Percentiles rank a stretch among this genome's conserved stretches.
These are phyloP conservation scores for Melampsora allii-populina DNA, from an alignment of 1,284 basidiomycete genomes.

Conservation along the genomic window DNA sequence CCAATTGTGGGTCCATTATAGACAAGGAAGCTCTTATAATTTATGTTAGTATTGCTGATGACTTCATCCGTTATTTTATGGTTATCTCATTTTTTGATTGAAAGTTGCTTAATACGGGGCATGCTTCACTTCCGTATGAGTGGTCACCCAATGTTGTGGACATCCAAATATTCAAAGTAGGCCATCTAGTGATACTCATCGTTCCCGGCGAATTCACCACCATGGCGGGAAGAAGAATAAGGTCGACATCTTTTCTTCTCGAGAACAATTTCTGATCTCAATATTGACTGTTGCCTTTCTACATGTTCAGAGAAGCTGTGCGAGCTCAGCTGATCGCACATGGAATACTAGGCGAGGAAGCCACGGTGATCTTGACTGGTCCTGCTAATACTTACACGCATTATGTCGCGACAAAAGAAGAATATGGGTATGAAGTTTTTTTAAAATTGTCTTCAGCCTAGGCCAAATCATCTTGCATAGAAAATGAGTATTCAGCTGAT, in stretches of 20 bases:
- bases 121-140: slow-evolving; percentile 60
- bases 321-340: slow-evolving; percentile 63
- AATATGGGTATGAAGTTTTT: background rate
- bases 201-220: slow-evolving; percentile 68
- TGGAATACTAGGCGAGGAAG: slow-evolving; percentile 63
- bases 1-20: slow-evolving; percentile 63
- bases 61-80: background rate
- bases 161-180: slow-evolving; percentile 73
- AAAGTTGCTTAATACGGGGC: slow-evolving; percentile 48
- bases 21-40: background rate
- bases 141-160: slow-evolving; percentile 74
- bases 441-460: background rate
- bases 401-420: slow-evolving; percentile 58
- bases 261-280: slow-evolving; percentile 1
- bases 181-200: slow-evolving; percentile 71
- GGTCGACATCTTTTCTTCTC: slow-evolving; percentile 49
- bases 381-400: slow-evolving; percentile 76
- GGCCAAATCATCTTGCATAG: background rate
- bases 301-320: slow-evolving; percentile 59
- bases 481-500: background rate
- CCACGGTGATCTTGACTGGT: slow-evolving; percentile 66
- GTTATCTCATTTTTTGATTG: background rate
- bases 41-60: background rate
- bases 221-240: slow-evolving; percentile 58
- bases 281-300: background rate